Base-by-base conservation (phyloP, 2,329 filamentous ascomycete species). In the Pseudopyricularia cyperi region DNA sequence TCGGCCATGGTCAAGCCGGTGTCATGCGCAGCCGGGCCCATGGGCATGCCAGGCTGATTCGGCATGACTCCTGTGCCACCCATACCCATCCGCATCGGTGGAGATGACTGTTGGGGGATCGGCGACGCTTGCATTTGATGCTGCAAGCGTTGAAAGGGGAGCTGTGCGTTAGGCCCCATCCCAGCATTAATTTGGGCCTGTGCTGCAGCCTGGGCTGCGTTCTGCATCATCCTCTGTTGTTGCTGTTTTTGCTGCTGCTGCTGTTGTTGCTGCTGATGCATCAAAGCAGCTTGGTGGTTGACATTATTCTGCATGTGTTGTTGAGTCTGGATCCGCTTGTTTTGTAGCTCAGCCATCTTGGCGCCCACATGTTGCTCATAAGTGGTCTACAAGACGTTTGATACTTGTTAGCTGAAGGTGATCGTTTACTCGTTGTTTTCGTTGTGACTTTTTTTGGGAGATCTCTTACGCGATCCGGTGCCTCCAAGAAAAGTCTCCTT, bases 41-140 rank as follows among this genome's bases (percentile, higher is more conserved):
- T 72, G 49, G 65, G 68, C 57, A 59, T 67, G 57, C 56, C 71
- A 22, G 39, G 17, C 24, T 44, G 39, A 54, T 59, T 66, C 54
- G 64, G 72, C 35, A 37, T 35, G 26, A 26, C 37, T n/a, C 49
- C 49, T 35, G 44, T 50, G 34, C 22, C 26, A 12, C 61, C 65
- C 65, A 74, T 69, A 17, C 64, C 66, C 61, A 74, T 69, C 24
- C 60, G 63, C 54, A 69, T 60, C 28, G 57, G 61, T 30, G 61
- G 66, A 49, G 65, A 64, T 44, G 64, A 65, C 19, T 57, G 58
- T 55, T 76, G 76, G 9, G 73, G 68, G 24, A 80, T 71, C 35
- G 71, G 72, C 1, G 74, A 71, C 4, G 71, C 65, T 58, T 81
- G 78, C 75, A 80, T 79, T 52, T 71, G 75, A 52, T 79, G 77